These are phyloP conservation scores for Lyophyllum semitale DNA, from an alignment of 768 basidiomycete species.

Conservation along the genomic window DNA sequence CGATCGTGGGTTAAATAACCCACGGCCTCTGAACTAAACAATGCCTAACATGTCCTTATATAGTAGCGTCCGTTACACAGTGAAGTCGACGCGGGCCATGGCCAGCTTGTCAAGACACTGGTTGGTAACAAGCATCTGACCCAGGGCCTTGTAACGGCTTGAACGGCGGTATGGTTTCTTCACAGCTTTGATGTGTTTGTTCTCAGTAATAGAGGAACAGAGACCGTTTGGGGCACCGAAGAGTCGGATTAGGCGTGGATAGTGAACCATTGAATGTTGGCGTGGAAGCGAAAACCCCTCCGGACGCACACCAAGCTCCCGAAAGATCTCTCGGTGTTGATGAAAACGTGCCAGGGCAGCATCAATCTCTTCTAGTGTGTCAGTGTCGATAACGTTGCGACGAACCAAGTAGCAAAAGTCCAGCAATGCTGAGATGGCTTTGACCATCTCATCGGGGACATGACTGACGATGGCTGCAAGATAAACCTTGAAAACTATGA, in stretches of 20 bases:
- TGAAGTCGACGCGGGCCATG: constrained; percentile 19
- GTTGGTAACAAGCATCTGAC: constrained; percentile 34
- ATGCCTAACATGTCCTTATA: too few species aligned
- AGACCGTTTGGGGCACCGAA: constrained; percentile 37
- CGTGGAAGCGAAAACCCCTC: constrained; percentile 16
- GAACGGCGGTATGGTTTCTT: constrained; percentile 34
- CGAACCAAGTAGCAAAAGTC: constrained; percentile 15
- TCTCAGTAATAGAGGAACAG: constrained; percentile 37
- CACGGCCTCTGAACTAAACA: too few species aligned
- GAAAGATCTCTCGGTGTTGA: constrained; percentile 15
- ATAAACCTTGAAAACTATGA: constrained; percentile 19
- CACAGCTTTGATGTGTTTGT: constrained; percentile 35
- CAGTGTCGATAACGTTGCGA: not conserved
- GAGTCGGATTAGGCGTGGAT: constrained; percentile 7
- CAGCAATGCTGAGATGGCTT: constrained; percentile 17
- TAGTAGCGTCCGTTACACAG: constrained; percentile 24
- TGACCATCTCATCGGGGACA: constrained; percentile 18
- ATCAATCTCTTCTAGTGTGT: not conserved
- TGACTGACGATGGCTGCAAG: constrained; percentile 25
- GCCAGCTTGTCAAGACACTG: constrained; percentile 29
- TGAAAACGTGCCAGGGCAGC: constrained; percentile 10
- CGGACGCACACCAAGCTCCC: constrained; percentile 1
- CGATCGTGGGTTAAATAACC: too few species aligned
- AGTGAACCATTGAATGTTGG: constrained; percentile 21
- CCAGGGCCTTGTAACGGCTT: constrained; percentile 24